Base-by-base conservation (phyloP, 306 rosid species). In the Elaeagnus macrophylla region DNA sequence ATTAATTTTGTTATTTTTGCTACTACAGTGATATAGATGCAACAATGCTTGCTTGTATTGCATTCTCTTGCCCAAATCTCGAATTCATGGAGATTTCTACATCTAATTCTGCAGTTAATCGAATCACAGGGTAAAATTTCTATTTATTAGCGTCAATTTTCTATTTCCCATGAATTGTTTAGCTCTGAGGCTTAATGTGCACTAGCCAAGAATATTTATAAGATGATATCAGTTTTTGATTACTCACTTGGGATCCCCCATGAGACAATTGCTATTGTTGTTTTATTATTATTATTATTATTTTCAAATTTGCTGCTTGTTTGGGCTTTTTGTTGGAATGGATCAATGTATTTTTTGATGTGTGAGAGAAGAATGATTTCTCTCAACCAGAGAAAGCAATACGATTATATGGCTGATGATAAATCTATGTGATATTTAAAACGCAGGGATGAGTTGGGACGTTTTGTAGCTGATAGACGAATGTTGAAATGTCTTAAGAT, bases 61-160 rank as follows among this genome's bases (percentile, higher is more conserved):
- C 99, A 32, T 93, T 88, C 41, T 87, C 99, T 2, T 93, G 99
- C 68, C 96, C 99, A 50, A 84, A 79, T 81, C 79, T 93, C 5
- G 96, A 81, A 19, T 73, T 15, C 50, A 54, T 93, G 88, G 96
- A 84, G 84, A 79, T 87, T 67, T 68, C 65, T 0, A 75, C 61
- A 3, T 75, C 75, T 39, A 62, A 72, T 45, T 19, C 61, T 17
- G 80, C 95, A 37, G 19, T 64, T 53, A 93, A 82, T 83, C 81
- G 99, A 49, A 84, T 93, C 68, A 84, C 83, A 12, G 99, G 99
- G 99, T 93, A 84, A 56, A 54, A 0, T 48, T 61, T 37, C 7
- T 42, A 32, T 36, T 67, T 10, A 1, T 48, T 35, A 8, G n/a
- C 18, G 18, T 3, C n/a, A 8, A 5, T 39, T 18, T 14, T 46